phyloP scores from a whole-genome alignment of 164 flowering plant species.

The Stephania yunnanensis region DNA sequence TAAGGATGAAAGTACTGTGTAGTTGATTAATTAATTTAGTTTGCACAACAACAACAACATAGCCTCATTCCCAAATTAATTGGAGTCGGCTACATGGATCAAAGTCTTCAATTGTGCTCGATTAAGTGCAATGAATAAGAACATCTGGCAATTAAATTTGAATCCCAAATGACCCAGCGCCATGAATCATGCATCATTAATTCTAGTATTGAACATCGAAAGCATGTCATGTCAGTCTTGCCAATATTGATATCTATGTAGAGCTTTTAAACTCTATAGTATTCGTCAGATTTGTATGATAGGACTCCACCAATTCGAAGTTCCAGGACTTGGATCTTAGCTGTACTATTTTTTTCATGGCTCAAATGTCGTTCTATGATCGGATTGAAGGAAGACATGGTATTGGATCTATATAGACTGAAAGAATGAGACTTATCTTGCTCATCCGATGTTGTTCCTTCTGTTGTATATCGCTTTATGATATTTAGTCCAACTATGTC shows the following conservation, averaged over 20 bases:
- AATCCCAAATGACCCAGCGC: neutral
- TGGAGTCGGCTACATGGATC: too few species aligned
- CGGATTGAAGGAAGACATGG: neutral
- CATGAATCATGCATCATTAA: neutral
- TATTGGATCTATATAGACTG: neutral
- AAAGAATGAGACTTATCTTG: neutral
- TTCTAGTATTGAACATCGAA: neutral
- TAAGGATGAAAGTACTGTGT: neutral
- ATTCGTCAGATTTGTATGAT: neutral
- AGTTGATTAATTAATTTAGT: neutral
- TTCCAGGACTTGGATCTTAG: neutral
- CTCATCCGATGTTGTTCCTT: neutral
- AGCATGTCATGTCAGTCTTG: neutral
- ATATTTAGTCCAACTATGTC: neutral
- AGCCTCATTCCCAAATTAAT: too few species aligned
- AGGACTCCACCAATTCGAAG: neutral
- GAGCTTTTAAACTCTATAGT: neutral
- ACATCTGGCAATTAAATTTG: neutral
- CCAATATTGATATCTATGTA: neutral
- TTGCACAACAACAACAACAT: neutral
- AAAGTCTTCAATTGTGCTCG: too few species aligned
- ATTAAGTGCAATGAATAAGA: neutral
- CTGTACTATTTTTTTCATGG: neutral
- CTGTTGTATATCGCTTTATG: neutral
- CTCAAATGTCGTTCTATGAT: neutral